Evolutionary conservation across 2,329 filamentous ascomycete species (phyloP).

Genomic region (Trichoderma atrobrunneum): DNA sequence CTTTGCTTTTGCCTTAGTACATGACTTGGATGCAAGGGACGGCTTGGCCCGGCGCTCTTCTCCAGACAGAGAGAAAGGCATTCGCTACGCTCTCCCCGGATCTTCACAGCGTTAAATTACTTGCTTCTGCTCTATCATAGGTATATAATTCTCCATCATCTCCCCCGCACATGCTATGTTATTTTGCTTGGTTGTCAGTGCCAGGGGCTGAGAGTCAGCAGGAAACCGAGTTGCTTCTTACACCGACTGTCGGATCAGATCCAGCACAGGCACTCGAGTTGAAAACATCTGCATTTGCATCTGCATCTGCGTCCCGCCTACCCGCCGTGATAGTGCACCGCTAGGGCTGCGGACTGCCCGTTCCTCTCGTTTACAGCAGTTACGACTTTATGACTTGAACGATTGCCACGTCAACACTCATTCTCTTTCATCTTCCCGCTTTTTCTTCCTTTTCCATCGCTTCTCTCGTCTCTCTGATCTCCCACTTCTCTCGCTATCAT

Average conservation of each 20-base stretch:
- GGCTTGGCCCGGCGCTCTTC: background rate
- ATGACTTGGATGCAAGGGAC: background rate
- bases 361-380: background rate
- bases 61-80: background rate
- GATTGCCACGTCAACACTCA: conserved; percentile 2
- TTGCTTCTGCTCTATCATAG: background rate
- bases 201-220: background rate
- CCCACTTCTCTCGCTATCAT: background rate
- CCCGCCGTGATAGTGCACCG: background rate
- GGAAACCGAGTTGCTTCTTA: background rate
- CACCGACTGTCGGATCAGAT: background rate
- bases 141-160: background rate
- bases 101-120: background rate
- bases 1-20: background rate
- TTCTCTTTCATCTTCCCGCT: background rate
- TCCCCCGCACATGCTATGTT: background rate
- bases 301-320: conserved; percentile 14
- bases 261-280: background rate
- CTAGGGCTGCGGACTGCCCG: conserved; percentile 2
- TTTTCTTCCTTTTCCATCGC: background rate
- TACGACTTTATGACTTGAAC: conserved; percentile 16
- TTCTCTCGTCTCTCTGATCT: background rate
- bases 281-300: background rate
- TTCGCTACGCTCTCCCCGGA: background rate
- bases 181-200: background rate